These are phyloP conservation scores for Talaromyces sp. DNA, from an alignment of 2,329 filamentous ascomycete genomes.

Conservation along the genomic window DNA sequence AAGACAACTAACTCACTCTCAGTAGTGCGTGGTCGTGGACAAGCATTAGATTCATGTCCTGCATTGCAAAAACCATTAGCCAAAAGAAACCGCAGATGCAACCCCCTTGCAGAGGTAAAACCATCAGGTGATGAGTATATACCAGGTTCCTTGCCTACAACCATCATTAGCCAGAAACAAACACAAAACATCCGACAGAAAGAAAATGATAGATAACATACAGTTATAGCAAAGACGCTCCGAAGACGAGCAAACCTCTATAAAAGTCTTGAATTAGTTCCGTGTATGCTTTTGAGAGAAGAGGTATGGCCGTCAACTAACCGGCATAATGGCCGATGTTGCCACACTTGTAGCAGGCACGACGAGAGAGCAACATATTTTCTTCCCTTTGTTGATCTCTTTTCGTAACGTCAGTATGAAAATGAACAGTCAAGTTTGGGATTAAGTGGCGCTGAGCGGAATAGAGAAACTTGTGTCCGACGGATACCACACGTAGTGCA, in stretches of 20 bases:
- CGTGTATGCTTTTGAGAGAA: constrained; percentile 46
- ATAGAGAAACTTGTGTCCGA: not conserved
- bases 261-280: constrained; percentile 40
- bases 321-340: constrained; percentile 66
- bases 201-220: constrained; percentile 41
- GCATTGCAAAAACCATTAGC: constrained; percentile 8
- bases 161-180: constrained; percentile 13
- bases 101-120: constrained; percentile 1
- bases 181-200: no score
- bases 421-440: constrained; percentile 8
- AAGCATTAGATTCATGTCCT: constrained; percentile 96
- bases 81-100: not conserved
- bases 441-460: not conserved
- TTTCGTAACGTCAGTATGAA: constrained; percentile 15
- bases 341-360: constrained; percentile 73
- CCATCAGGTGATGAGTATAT: constrained; percentile 17
- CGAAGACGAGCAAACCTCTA: constrained; percentile 93
- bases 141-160: constrained; percentile 42
- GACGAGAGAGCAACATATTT: constrained; percentile 72
- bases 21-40: constrained; percentile 91
- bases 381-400: not conserved
- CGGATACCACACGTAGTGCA: no score
- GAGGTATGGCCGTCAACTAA: constrained; percentile 29
- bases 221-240: constrained; percentile 99
- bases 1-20: constrained; percentile 56